Percentiles rank a stretch among this genome's conserved stretches.
Conservation (phyloP, 495 filamentous ascomycete genomes). For the Penicillium tannophilum region DNA sequence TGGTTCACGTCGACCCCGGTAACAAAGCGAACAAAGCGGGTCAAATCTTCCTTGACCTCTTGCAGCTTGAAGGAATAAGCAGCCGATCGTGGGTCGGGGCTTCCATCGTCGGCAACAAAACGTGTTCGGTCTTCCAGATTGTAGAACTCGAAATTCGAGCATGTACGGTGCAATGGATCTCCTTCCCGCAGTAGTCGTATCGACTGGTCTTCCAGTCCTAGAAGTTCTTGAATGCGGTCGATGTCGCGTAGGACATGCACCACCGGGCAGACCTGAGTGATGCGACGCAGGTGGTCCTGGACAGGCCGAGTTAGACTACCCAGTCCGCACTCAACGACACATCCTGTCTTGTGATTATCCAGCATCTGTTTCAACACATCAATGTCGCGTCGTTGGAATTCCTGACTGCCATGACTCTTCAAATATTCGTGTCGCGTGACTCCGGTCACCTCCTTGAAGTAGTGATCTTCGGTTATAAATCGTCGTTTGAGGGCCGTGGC, state of each 20-base stretch:
- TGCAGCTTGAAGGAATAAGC: slow-evolving; percentile 71
- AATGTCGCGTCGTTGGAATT: slow-evolving; percentile 65
- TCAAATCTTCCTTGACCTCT: slow-evolving; percentile 72
- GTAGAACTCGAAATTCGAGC: slow-evolving; percentile 80
- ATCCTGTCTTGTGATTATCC: slow-evolving; percentile 60
- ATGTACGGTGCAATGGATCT: slow-evolving; percentile 59
- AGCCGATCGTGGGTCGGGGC: slow-evolving; percentile 46
- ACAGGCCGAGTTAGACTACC: slow-evolving; percentile 59
- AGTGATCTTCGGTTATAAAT: slow-evolving; percentile 75
- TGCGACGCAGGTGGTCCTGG: slow-evolving; percentile 59
- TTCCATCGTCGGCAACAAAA: slow-evolving; percentile 31
- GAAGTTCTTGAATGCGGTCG: slow-evolving; percentile 61
- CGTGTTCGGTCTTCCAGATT: slow-evolving; percentile 60
- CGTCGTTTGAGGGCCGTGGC: slow-evolving; percentile 72
- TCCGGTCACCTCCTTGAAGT: slow-evolving; percentile 71
- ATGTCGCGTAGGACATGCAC: slow-evolving; percentile 73
- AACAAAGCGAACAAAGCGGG: slow-evolving; percentile 67
- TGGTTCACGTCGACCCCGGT: slow-evolving; percentile 56
- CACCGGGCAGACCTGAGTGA: slow-evolving; percentile 67
- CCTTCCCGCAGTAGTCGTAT: slow-evolving; percentile 52
- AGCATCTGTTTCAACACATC: slow-evolving; percentile 70
- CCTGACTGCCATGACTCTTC: slow-evolving; percentile 61
- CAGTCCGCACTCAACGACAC: slow-evolving; percentile 72
- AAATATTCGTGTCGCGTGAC: slow-evolving; percentile 65
- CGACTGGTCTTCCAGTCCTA: slow-evolving; percentile 61